Evolutionary conservation across 2,329 filamentous ascomycete genomes (phyloP), one percentile per base, ranked within the genome.

Genomic region (Nemania bipapillata): DNA sequence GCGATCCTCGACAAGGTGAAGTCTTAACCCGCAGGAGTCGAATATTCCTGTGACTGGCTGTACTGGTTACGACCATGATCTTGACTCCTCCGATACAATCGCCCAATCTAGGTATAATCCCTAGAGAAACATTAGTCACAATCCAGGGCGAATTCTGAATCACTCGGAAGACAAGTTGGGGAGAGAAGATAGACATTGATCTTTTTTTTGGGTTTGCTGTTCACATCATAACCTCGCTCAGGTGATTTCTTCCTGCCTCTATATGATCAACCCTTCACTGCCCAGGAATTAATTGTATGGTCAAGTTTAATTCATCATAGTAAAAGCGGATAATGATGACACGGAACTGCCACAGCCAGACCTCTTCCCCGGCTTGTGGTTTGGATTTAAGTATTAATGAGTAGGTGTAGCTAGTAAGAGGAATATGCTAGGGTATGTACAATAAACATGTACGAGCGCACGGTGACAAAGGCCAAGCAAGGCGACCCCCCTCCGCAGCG

Each of bases 351-450:
- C 54, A 55, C 56, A 65, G 52, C 49, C 59, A 53, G 54, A 49
- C 52, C 35, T 58, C 55, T 53, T 32, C 28, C 15, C 40, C 12
- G 66, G 49, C 49, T 30, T 50, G 62, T 24, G 66, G 54, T 30
- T 24, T 63, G 26, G 47, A 24, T 65, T 68, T 68, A 65, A 60
- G 58, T 66, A 70, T 68, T 70, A 70, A 68, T 50, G 54, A 55
- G 57, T 70, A 70, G 57, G 59, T 63, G 55, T 70, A 69, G 66
- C 61, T 68, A 63, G 58, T 59, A 60, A 53, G 68, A 60, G 63
- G 53, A 59, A 65, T 65, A 68, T 70, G 65, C 47, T 54, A 30
- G 20, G 50, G 49, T 70, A 70, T 68, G 68, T 70, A 70, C 65
- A 68, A 60, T 28, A 50, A 45, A 58, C 28, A 63, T 57, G 37